Percentiles rank a stretch among this genome's conserved stretches.
phyloP scores from a whole-genome alignment of 768 basidiomycete species.

The Phanerodontia chrysosporium region DNA sequence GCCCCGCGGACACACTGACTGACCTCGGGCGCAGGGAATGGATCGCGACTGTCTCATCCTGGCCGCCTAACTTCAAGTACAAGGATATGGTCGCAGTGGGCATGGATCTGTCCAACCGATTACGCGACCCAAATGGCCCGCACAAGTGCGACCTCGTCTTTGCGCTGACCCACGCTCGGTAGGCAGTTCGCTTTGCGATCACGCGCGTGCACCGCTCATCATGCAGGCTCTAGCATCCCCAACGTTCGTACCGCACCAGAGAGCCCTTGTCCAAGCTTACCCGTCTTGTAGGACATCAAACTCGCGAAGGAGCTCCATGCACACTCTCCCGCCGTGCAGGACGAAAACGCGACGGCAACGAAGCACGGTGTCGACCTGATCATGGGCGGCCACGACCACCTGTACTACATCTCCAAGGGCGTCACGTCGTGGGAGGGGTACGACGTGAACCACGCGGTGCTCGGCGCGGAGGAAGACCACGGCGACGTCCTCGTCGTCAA shows the following conservation, averaged over 20 bases:
- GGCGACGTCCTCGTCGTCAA: conserved; percentile 75
- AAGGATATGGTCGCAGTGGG: conserved; percentile 72
- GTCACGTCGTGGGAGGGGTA: conserved; percentile 64
- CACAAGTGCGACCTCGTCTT: conserved; percentile 78
- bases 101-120: conserved; percentile 61
- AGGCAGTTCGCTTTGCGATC: conserved; percentile 14
- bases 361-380: conserved; percentile 80
- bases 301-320: conserved; percentile 67
- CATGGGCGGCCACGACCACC: conserved; percentile 87
- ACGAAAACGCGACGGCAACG: conserved; percentile 35
- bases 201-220: no score
- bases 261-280: background rate
- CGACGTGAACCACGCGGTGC: conserved; percentile 43
- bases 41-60: conserved; percentile 83
- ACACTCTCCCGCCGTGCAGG: conserved; percentile 51
- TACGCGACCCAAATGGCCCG: conserved; percentile 68
- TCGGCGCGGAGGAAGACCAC: conserved; percentile 69
- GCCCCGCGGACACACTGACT: background rate
- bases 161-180: conserved; percentile 83
- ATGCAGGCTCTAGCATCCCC: conserved; percentile 23
- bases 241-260: conserved; percentile 21
- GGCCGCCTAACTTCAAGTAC: conserved; percentile 79
- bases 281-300: conserved; percentile 51
- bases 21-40: conserved; percentile 58
- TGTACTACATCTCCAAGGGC: conserved; percentile 69